Base-by-base conservation (phyloP, 306 rosid genomes). In the Quercus wislizeni region DNA sequence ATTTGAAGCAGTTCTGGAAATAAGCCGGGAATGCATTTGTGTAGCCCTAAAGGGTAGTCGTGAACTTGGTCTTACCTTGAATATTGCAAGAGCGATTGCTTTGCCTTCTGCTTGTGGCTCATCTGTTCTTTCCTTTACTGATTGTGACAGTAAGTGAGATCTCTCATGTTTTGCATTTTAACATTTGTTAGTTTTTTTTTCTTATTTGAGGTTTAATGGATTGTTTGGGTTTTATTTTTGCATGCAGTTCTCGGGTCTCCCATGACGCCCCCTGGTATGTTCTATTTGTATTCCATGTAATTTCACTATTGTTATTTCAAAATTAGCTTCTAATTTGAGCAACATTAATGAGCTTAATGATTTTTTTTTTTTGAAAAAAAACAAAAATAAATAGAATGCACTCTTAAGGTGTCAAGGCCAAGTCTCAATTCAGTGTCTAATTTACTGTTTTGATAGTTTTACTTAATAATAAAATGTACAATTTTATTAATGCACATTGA, bases 141-240 rank as follows among this genome's bases (percentile, higher is more conserved):
- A 61, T 56, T 81, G 84, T 59, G 64, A 35, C 31, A 1, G 84
- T 70, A 17, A 81, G 84, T 76, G 17, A n/a, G 14, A 49, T 49
- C 54, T 74, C 30, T 7, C 11, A 41, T 21, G 19, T 71, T 43
- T 9, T 74, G 23, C 65, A 46, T 65, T 10, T 65, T 52, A 9
- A 59, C 43, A 7, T 5, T 59, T 14, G 9, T 2, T 7, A 5
- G 46, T 7, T 51, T 59, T 0, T 20, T 20, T n/a, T 63, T 7
- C 11, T 9, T 55, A 12, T 59, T 59, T 59, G 23, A 31, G 15
- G 3, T 65, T 23, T 23, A 4, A n/a, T 46, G 23, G 27, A 6
- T 59, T 25, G 27, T 6, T 19, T 18, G 23, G 20, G 13, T 59
- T 59, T 59, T 20, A 12, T 58, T 59, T 59, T 21, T 49, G 10